A percentile compares a stretch with the other conserved stretches of the same genome.
Evolutionary conservation across 345 rosid species (phyloP).

Genomic region (Noccaea caerulescens): DNA sequence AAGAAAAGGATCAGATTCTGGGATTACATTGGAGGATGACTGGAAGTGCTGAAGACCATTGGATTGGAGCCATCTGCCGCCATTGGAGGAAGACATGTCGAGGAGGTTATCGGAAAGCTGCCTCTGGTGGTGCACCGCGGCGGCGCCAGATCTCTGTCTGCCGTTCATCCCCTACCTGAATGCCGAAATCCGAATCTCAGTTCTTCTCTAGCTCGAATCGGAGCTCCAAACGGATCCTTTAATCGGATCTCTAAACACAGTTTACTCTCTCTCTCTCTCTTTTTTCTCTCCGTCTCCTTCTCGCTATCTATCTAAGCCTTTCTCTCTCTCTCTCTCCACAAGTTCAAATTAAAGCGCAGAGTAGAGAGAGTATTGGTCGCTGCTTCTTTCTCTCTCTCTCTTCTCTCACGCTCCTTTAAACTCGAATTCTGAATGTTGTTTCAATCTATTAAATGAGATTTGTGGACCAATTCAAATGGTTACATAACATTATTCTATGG

Average conservation of each 20-base stretch:
- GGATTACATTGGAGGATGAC: conserved; percentile 47
- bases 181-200: conserved; percentile 3
- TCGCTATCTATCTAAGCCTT: conserved; percentile 23
- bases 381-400: conserved; percentile 26
- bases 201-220: conserved; percentile 38
- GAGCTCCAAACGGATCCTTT: conserved; percentile 40
- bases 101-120: conserved; percentile 75
- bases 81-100: conserved; percentile 70
- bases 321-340: conserved; percentile 38
- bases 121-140: conserved; percentile 82
- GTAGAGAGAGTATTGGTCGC: conserved; percentile 33
- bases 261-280: not conserved
- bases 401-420: conserved; percentile 37
- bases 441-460: not conserved
- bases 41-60: conserved; percentile 89
- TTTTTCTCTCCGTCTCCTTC: conserved; percentile 11
- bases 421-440: conserved; percentile 30
- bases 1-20: conserved; percentile 26
- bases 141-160: conserved; percentile 78
- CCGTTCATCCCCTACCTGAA: conserved; percentile 55
- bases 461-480: conserved; percentile 34
- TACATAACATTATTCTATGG: not conserved
- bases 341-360: conserved; percentile 49
- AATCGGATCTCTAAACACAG: conserved; percentile 37
- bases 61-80: conserved; percentile 93